A percentile compares a stretch with the other conserved stretches of the same genome.
These are phyloP conservation scores for Acanthamoeba castellanii DNA, from an alignment of 208 protist genomes.

Conservation along the genomic window DNA sequence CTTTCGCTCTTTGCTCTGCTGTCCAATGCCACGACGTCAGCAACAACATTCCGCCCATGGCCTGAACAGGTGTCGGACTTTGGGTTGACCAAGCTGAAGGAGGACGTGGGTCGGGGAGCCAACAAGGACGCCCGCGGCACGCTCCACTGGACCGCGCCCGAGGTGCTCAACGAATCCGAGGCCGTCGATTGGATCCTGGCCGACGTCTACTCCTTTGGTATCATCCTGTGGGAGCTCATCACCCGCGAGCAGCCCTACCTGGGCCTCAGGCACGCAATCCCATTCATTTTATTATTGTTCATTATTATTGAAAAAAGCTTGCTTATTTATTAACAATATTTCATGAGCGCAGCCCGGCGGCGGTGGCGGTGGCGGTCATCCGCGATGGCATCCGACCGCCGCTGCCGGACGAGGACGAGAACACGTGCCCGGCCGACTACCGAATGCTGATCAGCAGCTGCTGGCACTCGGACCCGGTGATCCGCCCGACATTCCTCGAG, in stretches of 20 bases:
- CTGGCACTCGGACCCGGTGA: constrained; percentile 33
- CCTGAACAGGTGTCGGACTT: constrained; percentile 62
- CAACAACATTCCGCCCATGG: too few species aligned
- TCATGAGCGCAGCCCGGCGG: constrained; percentile 10
- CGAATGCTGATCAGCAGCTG: background rate
- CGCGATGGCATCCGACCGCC: constrained; percentile 14
- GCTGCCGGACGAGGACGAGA: background rate
- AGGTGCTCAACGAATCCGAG: constrained; percentile 16
- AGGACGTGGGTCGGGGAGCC: background rate
- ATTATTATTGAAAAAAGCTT: too few species aligned
- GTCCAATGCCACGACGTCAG: background rate
- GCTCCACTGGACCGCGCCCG: constrained; percentile 24
- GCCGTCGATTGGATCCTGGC: constrained; percentile 2
- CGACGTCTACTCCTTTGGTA: constrained; percentile 55
- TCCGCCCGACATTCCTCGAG: constrained; percentile 64
- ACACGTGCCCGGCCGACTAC: background rate
- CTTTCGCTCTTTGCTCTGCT: too few species aligned
- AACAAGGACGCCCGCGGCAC: background rate
- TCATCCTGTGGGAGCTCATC: constrained; percentile 65
- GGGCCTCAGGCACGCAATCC: background rate
- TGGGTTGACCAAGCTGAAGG: constrained; percentile 37
- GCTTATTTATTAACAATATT: too few species aligned
- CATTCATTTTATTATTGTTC: too few species aligned
- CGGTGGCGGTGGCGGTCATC: constrained; percentile 58
- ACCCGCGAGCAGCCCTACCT: constrained; percentile 42